Evolutionary conservation across 805 yeast species (phyloP), one percentile per base, ranked within the genome.

Genomic region (Huiozyma sinensis): DNA sequence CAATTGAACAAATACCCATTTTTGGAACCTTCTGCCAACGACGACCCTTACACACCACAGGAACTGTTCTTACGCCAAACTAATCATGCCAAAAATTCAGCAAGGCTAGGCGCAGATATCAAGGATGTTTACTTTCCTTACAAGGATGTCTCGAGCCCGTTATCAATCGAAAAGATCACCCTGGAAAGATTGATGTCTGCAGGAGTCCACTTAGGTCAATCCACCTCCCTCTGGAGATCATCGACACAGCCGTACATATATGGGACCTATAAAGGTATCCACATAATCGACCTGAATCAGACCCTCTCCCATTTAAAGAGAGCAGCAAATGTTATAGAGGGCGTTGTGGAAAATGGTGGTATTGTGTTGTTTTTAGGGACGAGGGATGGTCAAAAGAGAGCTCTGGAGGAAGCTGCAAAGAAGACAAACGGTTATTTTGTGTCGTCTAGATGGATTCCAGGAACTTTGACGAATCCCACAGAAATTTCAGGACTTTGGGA

Each of bases 121-220:
- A 62, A 67, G 44, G 70, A 77, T 46, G 79, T 83, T 6, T 87
- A 85, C 59, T 64, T 66, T 43, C 95, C 95, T 12, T 79, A 80
- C 56, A 70, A 73, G 48, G 83, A 83, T 47, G 68, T 81, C 30
- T 68, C 70, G 38, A 65, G 69, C 27, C 95, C 95, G 12, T 67
- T 74, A 33, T 54, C 69, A 10, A 68, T 77, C 24, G 64, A 72
- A 24, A 76, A 83, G 45, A 60, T 85, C 9, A 72, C 90, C 2
- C 69, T 88, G 33, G 69, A 86, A 30, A 78, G 78, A 45, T 71
- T 92, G 43, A 62, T 90, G 63, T 90, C 96, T 4, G 86, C 97
- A 0, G 97, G 96, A 42, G 90, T 90, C 39, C 98, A 92, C 63
- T 69, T 92, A 52, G 98, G 98, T 29, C 97, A 90, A 54, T 75